Evolutionary conservation across 768 basidiomycete species (phyloP).

Genomic region (Dioszegia crocea): DNA sequence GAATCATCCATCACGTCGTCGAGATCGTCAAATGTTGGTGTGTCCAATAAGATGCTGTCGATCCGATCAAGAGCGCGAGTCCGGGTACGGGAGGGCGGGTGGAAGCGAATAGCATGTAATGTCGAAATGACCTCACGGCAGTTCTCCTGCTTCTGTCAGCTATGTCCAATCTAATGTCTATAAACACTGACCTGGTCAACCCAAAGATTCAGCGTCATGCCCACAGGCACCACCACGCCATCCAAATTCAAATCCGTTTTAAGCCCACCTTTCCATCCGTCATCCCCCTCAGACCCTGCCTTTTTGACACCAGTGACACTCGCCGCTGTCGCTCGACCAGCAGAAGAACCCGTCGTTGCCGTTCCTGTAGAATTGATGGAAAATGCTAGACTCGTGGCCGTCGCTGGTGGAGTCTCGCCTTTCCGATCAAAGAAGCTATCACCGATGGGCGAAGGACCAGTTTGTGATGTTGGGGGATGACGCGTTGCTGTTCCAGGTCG

Average conservation of each 20-base stretch:
- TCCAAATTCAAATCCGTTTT: conserved; percentile 11
- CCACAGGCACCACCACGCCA: conserved; percentile 35
- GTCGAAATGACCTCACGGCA: conserved; percentile 1
- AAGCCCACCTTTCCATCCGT: conserved; percentile 6
- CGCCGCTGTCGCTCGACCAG: too few relatives aligned
- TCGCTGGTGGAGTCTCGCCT: not conserved
- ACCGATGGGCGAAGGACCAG: not conserved
- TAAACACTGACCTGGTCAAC: conserved; percentile 60
- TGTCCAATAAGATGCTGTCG: conserved; percentile 43
- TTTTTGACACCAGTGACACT: not conserved
- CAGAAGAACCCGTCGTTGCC: not conserved
- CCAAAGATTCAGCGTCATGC: conserved; percentile 59
- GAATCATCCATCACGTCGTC: conserved; percentile 4
- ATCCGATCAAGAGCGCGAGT: conserved; percentile 1
- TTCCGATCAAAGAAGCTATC: not conserved
- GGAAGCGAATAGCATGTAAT: conserved; percentile 1
- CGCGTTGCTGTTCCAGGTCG: not conserved
- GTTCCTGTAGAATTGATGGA: not conserved
- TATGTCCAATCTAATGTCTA: not conserved
- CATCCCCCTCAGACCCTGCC: not conserved
- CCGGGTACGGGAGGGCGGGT: not conserved
- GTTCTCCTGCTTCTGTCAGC: not conserved
- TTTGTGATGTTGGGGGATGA: not conserved
- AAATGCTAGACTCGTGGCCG: not conserved
- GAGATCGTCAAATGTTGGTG: not conserved